Percentiles rank a stretch among this genome's conserved stretches.
Evolutionary conservation across 768 basidiomycete genomes (phyloP).

Genomic region (Strobilomyces confusus): DNA sequence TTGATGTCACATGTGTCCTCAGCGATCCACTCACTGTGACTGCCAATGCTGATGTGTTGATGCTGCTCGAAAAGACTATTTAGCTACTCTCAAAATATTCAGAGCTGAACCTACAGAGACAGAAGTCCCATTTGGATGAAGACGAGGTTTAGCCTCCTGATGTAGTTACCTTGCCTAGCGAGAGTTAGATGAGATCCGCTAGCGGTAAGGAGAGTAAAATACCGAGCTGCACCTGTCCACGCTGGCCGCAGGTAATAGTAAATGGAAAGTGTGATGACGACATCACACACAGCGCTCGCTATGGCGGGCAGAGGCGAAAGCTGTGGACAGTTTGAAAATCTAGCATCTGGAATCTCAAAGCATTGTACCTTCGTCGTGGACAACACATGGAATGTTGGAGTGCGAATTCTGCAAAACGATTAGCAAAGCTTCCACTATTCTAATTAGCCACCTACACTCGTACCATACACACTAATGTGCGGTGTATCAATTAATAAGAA

Average conservation of each 20-base stretch:
- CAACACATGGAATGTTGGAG: slow-evolving; percentile 7
- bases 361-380: slow-evolving; percentile 3
- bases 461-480: not conserved
- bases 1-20: not conserved
- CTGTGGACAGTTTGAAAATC: slow-evolving; percentile 1
- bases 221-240: too few relatives aligned
- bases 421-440: not conserved
- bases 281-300: slow-evolving; percentile 19
- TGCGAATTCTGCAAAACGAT: slow-evolving; percentile 3
- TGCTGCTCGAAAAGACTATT: slow-evolving; percentile 6
- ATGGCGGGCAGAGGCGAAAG: slow-evolving; percentile 4
- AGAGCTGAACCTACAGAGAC: too few relatives aligned
- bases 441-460: slow-evolving; percentile 2
- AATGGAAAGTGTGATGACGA: slow-evolving; percentile 10
- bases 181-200: too few relatives aligned
- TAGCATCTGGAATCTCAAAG: not conserved
- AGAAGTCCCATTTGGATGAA: too few relatives aligned
- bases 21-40: slow-evolving; percentile 6
- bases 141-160: too few relatives aligned
- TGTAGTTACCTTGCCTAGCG: too few relatives aligned
- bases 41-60: slow-evolving; percentile 9
- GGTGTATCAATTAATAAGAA: not conserved
- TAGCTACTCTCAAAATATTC: not conserved
- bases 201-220: too few relatives aligned
- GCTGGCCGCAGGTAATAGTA: not conserved